These are phyloP conservation scores for Didymella segeticola DNA, from an alignment of 2,329 filamentous ascomycete genomes.

Conservation along the genomic window DNA sequence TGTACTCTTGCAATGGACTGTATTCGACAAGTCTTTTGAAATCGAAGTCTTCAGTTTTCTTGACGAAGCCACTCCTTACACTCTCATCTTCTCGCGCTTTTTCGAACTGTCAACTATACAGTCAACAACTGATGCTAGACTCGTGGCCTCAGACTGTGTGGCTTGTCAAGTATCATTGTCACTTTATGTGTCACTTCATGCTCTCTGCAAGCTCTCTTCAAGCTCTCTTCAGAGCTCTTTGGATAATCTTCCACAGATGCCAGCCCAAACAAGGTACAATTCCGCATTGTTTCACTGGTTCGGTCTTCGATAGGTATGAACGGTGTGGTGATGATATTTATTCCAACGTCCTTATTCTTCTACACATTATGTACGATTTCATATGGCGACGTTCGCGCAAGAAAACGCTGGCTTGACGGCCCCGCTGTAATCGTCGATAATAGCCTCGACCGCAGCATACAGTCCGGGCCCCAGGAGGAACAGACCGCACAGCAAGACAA, in stretches of 20 bases:
- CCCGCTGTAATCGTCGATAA: slow-evolving; percentile 58
- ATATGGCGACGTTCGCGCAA: slow-evolving; percentile 59
- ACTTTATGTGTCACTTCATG: not conserved
- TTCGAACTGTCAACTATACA: slow-evolving; percentile 50
- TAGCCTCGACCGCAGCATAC: slow-evolving; percentile 61
- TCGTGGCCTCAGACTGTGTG: too few relatives aligned
- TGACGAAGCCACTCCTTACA: slow-evolving; percentile 49
- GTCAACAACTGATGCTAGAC: too few relatives aligned
- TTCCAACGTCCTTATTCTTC: not conserved
- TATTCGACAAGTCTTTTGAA: slow-evolving; percentile 52
- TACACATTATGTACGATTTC: slow-evolving; percentile 4
- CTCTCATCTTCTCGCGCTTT: slow-evolving; percentile 47
- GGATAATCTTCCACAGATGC: too few relatives aligned
- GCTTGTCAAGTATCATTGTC: too few relatives aligned
- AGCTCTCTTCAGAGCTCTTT: too few relatives aligned
- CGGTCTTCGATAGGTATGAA: too few relatives aligned
- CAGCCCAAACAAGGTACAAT: too few relatives aligned
- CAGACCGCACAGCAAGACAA: slow-evolving; percentile 56
- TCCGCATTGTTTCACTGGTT: too few relatives aligned
- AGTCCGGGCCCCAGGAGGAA: slow-evolving; percentile 60
- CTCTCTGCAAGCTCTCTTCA: too few relatives aligned
- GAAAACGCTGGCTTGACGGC: slow-evolving; percentile 56
- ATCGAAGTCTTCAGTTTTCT: slow-evolving; percentile 45
- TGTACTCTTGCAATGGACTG: slow-evolving; percentile 55
- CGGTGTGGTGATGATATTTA: too few relatives aligned